A percentile compares a stretch with the other conserved stretches of the same genome.
Conservation (phyloP, 2,329 filamentous ascomycete species). For the Xylariomycetidae sp. region DNA sequence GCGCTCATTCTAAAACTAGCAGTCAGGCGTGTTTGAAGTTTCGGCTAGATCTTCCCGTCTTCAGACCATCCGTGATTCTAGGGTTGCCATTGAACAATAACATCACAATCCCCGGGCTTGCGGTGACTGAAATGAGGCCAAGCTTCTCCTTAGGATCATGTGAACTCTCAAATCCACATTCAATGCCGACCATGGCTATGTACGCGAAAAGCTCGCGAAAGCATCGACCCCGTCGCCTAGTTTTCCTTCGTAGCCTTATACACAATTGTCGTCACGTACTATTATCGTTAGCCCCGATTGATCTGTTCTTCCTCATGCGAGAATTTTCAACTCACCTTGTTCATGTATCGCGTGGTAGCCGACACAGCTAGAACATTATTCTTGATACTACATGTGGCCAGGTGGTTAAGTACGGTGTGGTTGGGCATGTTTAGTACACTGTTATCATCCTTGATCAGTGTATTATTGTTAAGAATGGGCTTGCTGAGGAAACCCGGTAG, state of each 20-base stretch:
- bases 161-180: too few species aligned
- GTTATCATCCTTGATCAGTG: conserved; percentile 95
- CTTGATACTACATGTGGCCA: conserved; percentile 97
- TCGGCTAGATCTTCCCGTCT: too few species aligned
- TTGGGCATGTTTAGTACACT: conserved; percentile 96
- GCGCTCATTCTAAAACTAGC: too few species aligned
- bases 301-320: conserved; percentile 3
- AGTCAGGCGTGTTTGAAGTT: too few species aligned
- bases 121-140: too few species aligned
- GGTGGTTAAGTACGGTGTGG: conserved; percentile 91
- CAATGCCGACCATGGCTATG: too few species aligned
- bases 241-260: conserved; percentile 81
- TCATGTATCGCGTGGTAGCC: conserved; percentile 94
- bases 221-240: too few species aligned
- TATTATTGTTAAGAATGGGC: conserved; percentile 87
- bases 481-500: conserved; percentile 89
- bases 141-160: too few species aligned
- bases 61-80: too few species aligned
- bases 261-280: conserved; percentile 97
- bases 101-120: too few species aligned
- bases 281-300: conserved; percentile 34
- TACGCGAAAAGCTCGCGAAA: too few species aligned
- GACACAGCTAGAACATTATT: conserved; percentile 92
- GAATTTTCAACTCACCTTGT: conserved; percentile 60
- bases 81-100: too few species aligned